Base-by-base conservation (phyloP, 1,139 yeast genomes). In the Sugiyamaella xylanicola region DNA sequence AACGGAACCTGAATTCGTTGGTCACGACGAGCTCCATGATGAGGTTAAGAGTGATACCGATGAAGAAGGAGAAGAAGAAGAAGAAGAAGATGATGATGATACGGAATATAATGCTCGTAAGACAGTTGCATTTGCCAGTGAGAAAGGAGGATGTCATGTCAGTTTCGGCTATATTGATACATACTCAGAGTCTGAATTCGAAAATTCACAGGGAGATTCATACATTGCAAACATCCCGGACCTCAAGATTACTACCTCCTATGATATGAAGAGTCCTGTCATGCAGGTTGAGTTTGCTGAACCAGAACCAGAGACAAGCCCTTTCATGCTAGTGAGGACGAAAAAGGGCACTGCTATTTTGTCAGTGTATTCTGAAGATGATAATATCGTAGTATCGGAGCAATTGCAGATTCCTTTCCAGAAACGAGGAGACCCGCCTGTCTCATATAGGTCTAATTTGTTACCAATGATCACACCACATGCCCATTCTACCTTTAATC, bases 231-330 rank as follows among this genome's bases (percentile, higher is more conserved):
- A 32, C 22, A 39, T 4, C 13, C 52, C 52, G 1, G 41, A 48
- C 17, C 19, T 53, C 13, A 22, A 42, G 4, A 41, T 47, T 8
- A 42, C 45, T 29, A 32, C 53, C 3, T 21, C 55, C 3, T 37
- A 56, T 17, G 58, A 59, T 15, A 27, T 61, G 55, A 54, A 40
- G 13, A 52, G 59, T 21, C 58, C 53, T 7, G 48, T 62, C 2
- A 49, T 50, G 43, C 65, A 62, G 48, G 51, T 62, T 13, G 57
- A 59, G 42, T 54, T 61, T 20, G 62, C 62, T 7, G 59, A 55
- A 8, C 55, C 59, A 1, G 60, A 57, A 36, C 59, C 59, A 1
- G 47, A 55, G 4, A 53, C 41, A 2, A 51, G 59, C 50, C 65
- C 65, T 11, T 57, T 45, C 44, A 29, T 57, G 25, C 50, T 61